These are phyloP conservation scores for Lepidium africanum DNA, from an alignment of 345 rosid species.

Conservation along the genomic window DNA sequence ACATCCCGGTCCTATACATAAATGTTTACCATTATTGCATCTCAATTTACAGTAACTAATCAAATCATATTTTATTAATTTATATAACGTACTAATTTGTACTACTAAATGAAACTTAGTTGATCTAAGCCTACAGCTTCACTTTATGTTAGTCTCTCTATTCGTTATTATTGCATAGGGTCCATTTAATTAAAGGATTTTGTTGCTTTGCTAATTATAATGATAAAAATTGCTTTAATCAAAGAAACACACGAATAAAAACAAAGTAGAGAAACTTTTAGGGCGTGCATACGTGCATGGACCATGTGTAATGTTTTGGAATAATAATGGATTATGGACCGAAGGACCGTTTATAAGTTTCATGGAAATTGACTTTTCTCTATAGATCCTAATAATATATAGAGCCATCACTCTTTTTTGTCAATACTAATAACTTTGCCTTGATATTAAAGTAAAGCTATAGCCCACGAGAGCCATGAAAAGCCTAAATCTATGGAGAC, in stretches of 20 bases:
- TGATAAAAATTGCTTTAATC: conserved; percentile 3
- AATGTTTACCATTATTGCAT: background rate
- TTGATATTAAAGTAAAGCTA: conserved; percentile 21
- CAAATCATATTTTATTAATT: background rate
- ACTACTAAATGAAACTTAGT: background rate
- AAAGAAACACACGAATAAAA: conserved; percentile 3
- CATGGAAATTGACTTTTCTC: conserved; percentile 19
- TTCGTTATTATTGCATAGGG: conserved; percentile 11
- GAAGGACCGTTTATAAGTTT: conserved; percentile 4
- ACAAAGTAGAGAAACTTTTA: conserved; percentile 11
- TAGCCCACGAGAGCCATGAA: conserved; percentile 13
- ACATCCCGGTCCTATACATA: conserved; percentile 66
- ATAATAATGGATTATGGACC: conserved; percentile 19
- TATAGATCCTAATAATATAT: background rate
- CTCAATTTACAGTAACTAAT: background rate
- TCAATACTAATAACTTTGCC: conserved; percentile 13
- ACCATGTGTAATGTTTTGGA: conserved; percentile 24
- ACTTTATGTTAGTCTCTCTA: background rate
- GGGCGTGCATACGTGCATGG: conserved; percentile 37
- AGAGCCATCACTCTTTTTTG: conserved; percentile 12
- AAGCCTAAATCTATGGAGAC: conserved; percentile 19
- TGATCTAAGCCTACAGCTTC: background rate
- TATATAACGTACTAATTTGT: background rate
- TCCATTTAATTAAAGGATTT: conserved; percentile 12
- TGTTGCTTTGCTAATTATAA: background rate